These are phyloP conservation scores for Daucus carota DNA, from an alignment of 129 eudicot species.

Conservation along the genomic window DH1_v3.0 NC_030382.2:41105501-41106000, in stretches of 20 bases:
- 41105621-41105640: slow-evolving; percentile 42
- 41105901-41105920: no score
- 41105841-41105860: neutral
- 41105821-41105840: neutral
- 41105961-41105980: neutral
- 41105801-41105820: neutral
- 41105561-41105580: slow-evolving; percentile 9
- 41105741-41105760: neutral
- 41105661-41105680: slow-evolving; percentile 93
- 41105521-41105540: neutral
- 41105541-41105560: neutral
- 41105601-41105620: slow-evolving; percentile 59
- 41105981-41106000: neutral
- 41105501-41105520: neutral
- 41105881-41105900: no score
- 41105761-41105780: neutral
- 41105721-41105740: no score
- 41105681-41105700: slow-evolving; percentile 56
- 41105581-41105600: slow-evolving; percentile 91
- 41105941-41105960: neutral
- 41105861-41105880: no score
- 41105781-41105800: neutral
- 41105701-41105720: no score
- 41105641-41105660: slow-evolving; percentile 78
- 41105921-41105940: no score